Evolutionary conservation across 1,284 basidiomycete species (phyloP), one percentile per base, ranked within the genome.

Genomic region (Anthracocystis panici-leucophaei): DNA sequence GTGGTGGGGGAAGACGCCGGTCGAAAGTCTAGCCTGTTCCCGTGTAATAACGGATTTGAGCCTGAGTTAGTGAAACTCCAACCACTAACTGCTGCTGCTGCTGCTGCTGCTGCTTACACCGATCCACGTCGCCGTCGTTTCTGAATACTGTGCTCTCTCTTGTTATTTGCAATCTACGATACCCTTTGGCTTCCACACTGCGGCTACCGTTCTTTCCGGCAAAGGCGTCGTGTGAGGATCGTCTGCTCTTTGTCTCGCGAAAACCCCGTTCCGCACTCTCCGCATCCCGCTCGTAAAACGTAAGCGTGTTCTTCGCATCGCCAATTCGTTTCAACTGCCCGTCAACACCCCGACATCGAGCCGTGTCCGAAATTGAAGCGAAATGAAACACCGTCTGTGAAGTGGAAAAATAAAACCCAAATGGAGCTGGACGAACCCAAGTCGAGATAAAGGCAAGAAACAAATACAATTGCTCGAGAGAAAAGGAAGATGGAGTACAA

Each of bases 1-100:
- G 75, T 11, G 55, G 75, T 3, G 49, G 75, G 10, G 57, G 65
- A 5, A 54, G 64, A 78, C 51, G 72, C 14, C 46, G 71, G 16
- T 20, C 44, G 8, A 75, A 75, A 41, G 60, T 70, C 59, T 75
- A 55, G 54, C 29, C 50, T 3, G 44, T n/a, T 0, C 10, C 18
- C 20, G 3, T 14, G 29, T 4, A 38, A 11, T 20, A 4, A 52
- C 11, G 18, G 21, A 23, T 14, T 27, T 27, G n/a, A n/a, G n/a
- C n/a, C n/a, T 27, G 27, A 27, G 27, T 7, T 27, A 40, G 21
- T 16, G 51, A 35, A 20, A 38, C n/a, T 31, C 21, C 44, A 45
- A 7, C n/a, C 44, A 25, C 44, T n/a, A 12, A 45, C n/a, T 50
- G 42, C 42, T 14, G 3, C 42, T 12, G 38, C 27, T 27, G 27